Conservation (phyloP, 805 yeast species). For the Kazachstania taianensis region DNA sequence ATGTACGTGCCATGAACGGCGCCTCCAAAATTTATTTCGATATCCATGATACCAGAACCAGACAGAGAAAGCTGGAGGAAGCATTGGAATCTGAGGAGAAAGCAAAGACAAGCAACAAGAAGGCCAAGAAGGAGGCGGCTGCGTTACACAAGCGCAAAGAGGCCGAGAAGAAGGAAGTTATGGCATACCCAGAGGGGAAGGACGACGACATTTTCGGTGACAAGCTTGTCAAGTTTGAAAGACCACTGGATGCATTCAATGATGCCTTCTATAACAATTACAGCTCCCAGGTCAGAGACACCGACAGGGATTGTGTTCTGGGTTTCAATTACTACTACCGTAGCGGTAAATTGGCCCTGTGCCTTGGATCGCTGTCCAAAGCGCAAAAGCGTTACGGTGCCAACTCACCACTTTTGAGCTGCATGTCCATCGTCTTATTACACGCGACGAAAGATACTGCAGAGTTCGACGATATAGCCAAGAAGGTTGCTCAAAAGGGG, state of each 20-base stretch:
- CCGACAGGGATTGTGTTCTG: conserved; percentile 20
- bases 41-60: conserved; percentile 12
- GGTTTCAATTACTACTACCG: conserved; percentile 24
- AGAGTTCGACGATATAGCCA: conserved; percentile 22
- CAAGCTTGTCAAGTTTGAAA: conserved; percentile 27
- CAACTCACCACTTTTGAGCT: conserved; percentile 18
- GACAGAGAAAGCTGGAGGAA: conserved; percentile 4
- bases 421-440: conserved; percentile 20
- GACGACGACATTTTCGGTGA: conserved; percentile 60
- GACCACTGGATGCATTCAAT: conserved; percentile 37
- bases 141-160: conserved; percentile 41
- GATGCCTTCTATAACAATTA: conserved; percentile 33
- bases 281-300: conserved; percentile 37
- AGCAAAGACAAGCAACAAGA: conserved; percentile 30
- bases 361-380: conserved; percentile 23
- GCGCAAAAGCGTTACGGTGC: conserved; percentile 12
- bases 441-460: conserved; percentile 16
- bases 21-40: conserved; percentile 48
- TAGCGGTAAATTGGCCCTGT: conserved; percentile 24
- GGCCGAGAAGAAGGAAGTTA: conserved; percentile 36
- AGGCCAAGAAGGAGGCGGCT: conserved; percentile 47
- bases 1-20: conserved; percentile 59
- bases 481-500: conserved; percentile 25
- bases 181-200: conserved; percentile 36
- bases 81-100: conserved; percentile 7